These are phyloP conservation scores for Penicillium odoratum DNA, from an alignment of 495 filamentous ascomycete genomes.

Conservation along the genomic window DNA sequence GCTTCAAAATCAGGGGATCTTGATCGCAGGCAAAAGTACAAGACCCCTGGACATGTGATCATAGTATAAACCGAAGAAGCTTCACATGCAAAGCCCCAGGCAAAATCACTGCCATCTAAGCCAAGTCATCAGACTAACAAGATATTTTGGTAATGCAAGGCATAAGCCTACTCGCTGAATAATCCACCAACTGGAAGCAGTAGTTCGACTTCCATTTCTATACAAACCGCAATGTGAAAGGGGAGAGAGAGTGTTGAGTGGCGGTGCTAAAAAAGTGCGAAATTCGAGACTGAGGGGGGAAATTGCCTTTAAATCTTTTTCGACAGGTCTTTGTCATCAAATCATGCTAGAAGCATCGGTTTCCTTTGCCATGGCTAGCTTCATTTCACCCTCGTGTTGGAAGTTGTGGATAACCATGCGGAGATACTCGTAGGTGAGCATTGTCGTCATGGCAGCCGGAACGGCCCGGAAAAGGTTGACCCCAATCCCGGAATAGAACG, in stretches of 20 bases:
- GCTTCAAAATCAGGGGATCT: constrained; percentile 5
- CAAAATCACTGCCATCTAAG: constrained; percentile 20
- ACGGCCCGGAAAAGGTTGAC: constrained; percentile 97
- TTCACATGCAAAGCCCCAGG: constrained; percentile 21
- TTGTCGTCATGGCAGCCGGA: constrained; percentile 92
- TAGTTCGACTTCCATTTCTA: constrained; percentile 21
- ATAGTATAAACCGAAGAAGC: constrained; percentile 8
- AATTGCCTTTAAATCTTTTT: constrained; percentile 3
- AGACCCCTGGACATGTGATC: constrained; percentile 16
- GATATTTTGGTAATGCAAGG: constrained; percentile 19
- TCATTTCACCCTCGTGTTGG: constrained; percentile 50
- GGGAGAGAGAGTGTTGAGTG: neutral
- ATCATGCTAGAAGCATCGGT: constrained; percentile 21
- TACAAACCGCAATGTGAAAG: constrained; percentile 15
- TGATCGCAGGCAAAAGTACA: neutral
- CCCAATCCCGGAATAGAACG: constrained; percentile 97
- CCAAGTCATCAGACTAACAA: constrained; percentile 12
- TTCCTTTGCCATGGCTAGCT: constrained; percentile 30
- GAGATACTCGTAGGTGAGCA: constrained; percentile 93
- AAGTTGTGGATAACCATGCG: constrained; percentile 57
- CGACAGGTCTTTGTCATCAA: constrained; percentile 15
- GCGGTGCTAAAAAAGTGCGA: neutral
- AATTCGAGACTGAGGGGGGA: constrained; percentile 3
- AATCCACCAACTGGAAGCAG: constrained; percentile 15
- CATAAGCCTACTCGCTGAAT: constrained; percentile 14